Evolutionary conservation across 495 filamentous ascomycete genomes (phyloP).

Genomic region (Hypoxylon fuscum): DNA sequence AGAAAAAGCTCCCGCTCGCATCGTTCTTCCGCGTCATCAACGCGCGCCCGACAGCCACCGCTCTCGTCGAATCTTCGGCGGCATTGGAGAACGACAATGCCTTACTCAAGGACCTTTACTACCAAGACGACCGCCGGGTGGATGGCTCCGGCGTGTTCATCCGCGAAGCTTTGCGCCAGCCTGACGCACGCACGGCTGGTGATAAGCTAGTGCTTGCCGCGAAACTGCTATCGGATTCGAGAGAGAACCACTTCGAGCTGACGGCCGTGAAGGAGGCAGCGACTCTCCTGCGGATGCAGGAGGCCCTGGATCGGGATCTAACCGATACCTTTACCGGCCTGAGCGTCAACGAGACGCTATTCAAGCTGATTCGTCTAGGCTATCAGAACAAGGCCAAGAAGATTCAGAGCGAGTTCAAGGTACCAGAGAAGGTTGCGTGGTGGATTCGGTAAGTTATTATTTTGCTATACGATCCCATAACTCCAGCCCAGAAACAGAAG

Average conservation of each 20-base stretch:
- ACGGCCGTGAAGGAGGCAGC: slow-evolving; percentile 79
- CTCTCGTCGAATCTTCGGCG: slow-evolving; percentile 87
- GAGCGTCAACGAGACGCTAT: slow-evolving; percentile 88
- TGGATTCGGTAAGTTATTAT: slow-evolving; percentile 71
- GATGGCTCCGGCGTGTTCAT: slow-evolving; percentile 91
- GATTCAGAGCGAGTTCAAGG: slow-evolving; percentile 89
- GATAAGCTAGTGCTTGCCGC: slow-evolving; percentile 89
- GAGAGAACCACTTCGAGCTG: slow-evolving; percentile 80
- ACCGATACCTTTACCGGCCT: slow-evolving; percentile 80
- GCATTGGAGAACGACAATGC: slow-evolving; percentile 73
- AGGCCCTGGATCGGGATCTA: slow-evolving; percentile 83
- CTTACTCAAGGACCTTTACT: slow-evolving; percentile 93
- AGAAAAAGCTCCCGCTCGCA: slow-evolving; percentile 88
- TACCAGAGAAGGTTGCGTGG: slow-evolving; percentile 87
- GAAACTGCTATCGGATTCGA: slow-evolving; percentile 83
- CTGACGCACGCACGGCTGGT: slow-evolving; percentile 63
- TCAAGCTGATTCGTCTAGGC: slow-evolving; percentile 77
- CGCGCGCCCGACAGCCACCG: slow-evolving; percentile 83
- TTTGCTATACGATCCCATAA: background rate
- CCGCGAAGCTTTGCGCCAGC: slow-evolving; percentile 76
- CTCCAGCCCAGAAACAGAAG: background rate
- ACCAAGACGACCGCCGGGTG: slow-evolving; percentile 92
- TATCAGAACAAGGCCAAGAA: slow-evolving; percentile 84
- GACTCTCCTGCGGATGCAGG: slow-evolving; percentile 82
- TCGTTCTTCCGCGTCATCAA: slow-evolving; percentile 95